These are phyloP conservation scores for Dendrocalamus sinicus DNA, from an alignment of 176 grass and related monocot genomes.

Conservation along the genomic window DNA sequence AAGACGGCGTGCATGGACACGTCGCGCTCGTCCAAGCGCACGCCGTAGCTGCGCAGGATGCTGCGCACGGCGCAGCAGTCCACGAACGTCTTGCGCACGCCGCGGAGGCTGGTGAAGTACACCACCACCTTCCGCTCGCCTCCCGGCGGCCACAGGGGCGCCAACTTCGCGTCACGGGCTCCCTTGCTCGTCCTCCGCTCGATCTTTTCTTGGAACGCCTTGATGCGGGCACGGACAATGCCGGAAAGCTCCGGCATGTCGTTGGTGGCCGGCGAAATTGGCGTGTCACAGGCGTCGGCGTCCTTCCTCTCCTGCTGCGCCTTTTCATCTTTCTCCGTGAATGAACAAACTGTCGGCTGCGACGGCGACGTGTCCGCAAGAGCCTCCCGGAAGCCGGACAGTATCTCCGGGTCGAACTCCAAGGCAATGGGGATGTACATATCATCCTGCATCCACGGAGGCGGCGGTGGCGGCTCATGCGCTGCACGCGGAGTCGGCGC, in stretches of 20 bases:
- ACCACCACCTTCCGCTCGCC: constrained; percentile 63
- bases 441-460: constrained; percentile 58
- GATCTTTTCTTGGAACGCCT: constrained; percentile 58
- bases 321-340: constrained; percentile 10
- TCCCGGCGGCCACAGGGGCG: constrained; percentile 35
- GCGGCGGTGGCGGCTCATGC: neutral
- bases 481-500: constrained; percentile 25
- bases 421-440: constrained; percentile 36
- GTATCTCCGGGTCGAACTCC: constrained; percentile 59
- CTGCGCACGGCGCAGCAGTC: constrained; percentile 68
- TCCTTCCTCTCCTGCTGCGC: neutral
- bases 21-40: constrained; percentile 77
- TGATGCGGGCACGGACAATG: constrained; percentile 61
- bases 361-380: constrained; percentile 43
- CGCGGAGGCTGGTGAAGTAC: constrained; percentile 84
- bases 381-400: constrained; percentile 64
- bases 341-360: neutral
- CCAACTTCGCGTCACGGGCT: constrained; percentile 22
- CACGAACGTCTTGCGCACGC: constrained; percentile 75
- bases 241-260: constrained; percentile 50
- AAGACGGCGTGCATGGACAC: constrained; percentile 80
- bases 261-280: constrained; percentile 12
- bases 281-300: neutral
- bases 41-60: constrained; percentile 68
- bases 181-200: constrained; percentile 39